Evolutionary conservation across 2,329 filamentous ascomycete genomes (phyloP).

Genomic region (Sarocladium oryzae): DNA sequence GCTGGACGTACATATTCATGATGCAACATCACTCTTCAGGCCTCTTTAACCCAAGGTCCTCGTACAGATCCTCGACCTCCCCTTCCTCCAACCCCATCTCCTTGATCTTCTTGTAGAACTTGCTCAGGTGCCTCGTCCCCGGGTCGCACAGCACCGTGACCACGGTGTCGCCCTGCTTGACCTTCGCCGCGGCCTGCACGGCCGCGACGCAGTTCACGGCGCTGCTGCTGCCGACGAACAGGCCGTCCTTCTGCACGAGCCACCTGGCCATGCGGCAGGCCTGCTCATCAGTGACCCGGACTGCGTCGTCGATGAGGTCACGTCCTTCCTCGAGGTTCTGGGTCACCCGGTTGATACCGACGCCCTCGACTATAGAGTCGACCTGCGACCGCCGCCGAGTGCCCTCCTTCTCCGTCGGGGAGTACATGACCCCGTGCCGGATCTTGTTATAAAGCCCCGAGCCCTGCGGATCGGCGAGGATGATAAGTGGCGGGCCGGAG

Average conservation of each 20-base stretch:
- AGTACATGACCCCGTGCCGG: constrained; percentile 93
- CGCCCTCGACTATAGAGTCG: constrained; percentile 91
- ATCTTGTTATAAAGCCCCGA: constrained; percentile 90
- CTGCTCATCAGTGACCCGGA: constrained; percentile 82
- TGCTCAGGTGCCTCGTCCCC: constrained; percentile 76
- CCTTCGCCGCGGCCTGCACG: constrained; percentile 56
- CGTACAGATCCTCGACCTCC: constrained; percentile 41
- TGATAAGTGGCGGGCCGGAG: constrained; percentile 49
- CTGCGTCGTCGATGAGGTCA: constrained; percentile 82
- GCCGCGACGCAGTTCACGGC: constrained; percentile 93
- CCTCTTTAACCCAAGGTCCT: constrained; percentile 32
- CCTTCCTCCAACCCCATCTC: constrained; percentile 60
- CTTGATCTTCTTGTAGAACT: constrained; percentile 73
- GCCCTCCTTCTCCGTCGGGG: constrained; percentile 79
- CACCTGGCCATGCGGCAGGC: constrained; percentile 91
- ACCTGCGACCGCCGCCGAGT: constrained; percentile 85
- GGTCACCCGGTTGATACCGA: constrained; percentile 93
- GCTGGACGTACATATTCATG: no score
- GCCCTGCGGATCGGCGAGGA: constrained; percentile 90
- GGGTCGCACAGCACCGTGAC: constrained; percentile 83
- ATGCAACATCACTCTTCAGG: background rate
- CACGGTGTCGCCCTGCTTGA: constrained; percentile 57
- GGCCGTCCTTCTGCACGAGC: constrained; percentile 90
- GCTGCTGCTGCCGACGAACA: constrained; percentile 91
- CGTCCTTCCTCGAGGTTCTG: constrained; percentile 85